Conservation (phyloP, 805 yeast genomes). For the Huiozyma naganishii region DNA sequence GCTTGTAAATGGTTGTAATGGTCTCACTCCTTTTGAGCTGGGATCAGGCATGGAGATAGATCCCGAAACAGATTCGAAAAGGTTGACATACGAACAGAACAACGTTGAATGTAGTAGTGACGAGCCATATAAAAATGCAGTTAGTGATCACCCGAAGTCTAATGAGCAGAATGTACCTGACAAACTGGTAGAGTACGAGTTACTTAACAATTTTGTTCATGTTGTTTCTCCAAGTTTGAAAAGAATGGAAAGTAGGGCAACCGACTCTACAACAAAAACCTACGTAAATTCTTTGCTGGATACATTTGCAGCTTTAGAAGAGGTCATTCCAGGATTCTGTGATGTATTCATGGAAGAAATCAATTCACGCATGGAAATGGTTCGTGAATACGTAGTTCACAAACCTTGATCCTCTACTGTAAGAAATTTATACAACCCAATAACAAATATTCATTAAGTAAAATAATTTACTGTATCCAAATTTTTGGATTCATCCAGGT, state of each 20-base stretch:
- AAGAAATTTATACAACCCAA: too few species aligned
- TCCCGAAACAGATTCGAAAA: slow-evolving; percentile 4
- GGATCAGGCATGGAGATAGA: slow-evolving; percentile 17
- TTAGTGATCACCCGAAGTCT: neutral
- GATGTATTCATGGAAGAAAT: slow-evolving; percentile 61
- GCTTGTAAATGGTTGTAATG: too few species aligned
- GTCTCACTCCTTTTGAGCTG: slow-evolving; percentile 5
- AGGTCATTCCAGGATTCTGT: slow-evolving; percentile 48
- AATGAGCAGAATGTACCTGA: slow-evolving; percentile 7
- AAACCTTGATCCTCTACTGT: neutral
- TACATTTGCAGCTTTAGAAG: slow-evolving; percentile 37
- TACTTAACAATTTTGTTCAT: slow-evolving; percentile 31
- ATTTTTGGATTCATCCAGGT: neutral
- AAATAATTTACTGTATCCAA: too few species aligned
- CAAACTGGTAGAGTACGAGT: slow-evolving; percentile 7
- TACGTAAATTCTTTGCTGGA: slow-evolving; percentile 36
- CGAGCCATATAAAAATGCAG: too few species aligned
- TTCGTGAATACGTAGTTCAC: slow-evolving; percentile 12
- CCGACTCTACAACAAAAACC: slow-evolving; percentile 35
- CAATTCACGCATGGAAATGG: slow-evolving; percentile 28
- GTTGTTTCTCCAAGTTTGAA: slow-evolving; percentile 36
- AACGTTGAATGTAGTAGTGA: too few species aligned
- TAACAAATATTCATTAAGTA: too few species aligned
- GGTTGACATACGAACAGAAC: too few species aligned
- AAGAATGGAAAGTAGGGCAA: slow-evolving; percentile 43